Evolutionary conservation across 345 rosid genomes (phyloP), one percentile per base, ranked within the genome.

Genomic region (Cardamine occulta): DNA sequence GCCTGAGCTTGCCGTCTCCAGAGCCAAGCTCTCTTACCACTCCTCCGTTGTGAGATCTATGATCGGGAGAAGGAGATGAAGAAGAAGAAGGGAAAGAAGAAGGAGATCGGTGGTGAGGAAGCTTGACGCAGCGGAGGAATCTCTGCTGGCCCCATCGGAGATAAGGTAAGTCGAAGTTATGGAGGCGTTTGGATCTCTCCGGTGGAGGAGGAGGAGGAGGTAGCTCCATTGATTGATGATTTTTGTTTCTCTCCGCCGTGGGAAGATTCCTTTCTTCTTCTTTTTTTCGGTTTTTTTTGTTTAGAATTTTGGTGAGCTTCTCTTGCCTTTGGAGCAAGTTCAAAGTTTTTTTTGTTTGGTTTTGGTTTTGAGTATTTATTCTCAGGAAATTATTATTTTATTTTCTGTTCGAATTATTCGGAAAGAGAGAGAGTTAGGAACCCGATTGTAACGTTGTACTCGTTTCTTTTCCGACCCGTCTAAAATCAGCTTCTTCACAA

Each of bases 91-190:
- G 58, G 21, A 48, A 67, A 17, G 76, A 58, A 60, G 70, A 60
- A 61, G 70, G 17, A 49, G 82, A 60, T 29, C 47, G 69, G 14
- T 52, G 37, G 40, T 57, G 63, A 9, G 76, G 74, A 42, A 80
- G 79, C 78, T 84, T 83, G 75, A 83, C 80, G 74, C 90, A 84
- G 31, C 79, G 71, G 74, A 83, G 90, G 70, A 59, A 63, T 78
- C 85, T 82, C 51, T 75, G 90, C 37, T 77, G 66, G 18, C 90
- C 90, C 88, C 88, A 86, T 78, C 82, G 82, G 68, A 84, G 83
- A 66, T 74, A 76, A 31, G 90, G 88, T 51, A 84, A 83, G 48
- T 86, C 77, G 84, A 84, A 86, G 88, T 84, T 86, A 49, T 86
- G 88, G 19, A 84, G 90, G 51, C 85, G 81, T 40, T 84, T 86